phyloP scores from a whole-genome alignment of 2,329 filamentous ascomycete genomes.

The Knoxdaviesia proteae region DNA sequence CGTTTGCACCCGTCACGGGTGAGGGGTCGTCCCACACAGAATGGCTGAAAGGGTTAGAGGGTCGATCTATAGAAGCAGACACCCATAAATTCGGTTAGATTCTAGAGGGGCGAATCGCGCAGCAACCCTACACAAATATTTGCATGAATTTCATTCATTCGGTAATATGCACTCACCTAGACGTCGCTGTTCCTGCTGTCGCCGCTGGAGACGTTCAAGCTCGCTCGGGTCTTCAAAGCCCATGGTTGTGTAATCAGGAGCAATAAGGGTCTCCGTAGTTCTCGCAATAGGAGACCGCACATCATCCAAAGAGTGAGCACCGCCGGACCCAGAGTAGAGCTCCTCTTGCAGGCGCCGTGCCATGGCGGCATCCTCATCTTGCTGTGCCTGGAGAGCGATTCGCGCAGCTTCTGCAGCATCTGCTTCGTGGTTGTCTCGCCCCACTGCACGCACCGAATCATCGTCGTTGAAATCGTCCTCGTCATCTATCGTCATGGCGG shows the following conservation, averaged over 20 bases:
- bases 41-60: slow-evolving; percentile 16
- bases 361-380: slow-evolving; percentile 86
- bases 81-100: too few species aligned
- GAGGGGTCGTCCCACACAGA: slow-evolving; percentile 16
- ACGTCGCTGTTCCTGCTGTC: too few species aligned
- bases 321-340: slow-evolving; percentile 43
- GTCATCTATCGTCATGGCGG: slow-evolving; percentile 16
- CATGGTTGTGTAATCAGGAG: slow-evolving; percentile 9
- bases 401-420: slow-evolving; percentile 17
- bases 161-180: too few species aligned
- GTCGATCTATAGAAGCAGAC: too few species aligned
- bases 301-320: slow-evolving; percentile 26
- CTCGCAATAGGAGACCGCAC: slow-evolving; percentile 80
- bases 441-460: slow-evolving; percentile 2
- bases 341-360: slow-evolving; percentile 82
- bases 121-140: too few species aligned
- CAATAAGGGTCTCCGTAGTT: slow-evolving; percentile 80
- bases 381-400: slow-evolving; percentile 28
- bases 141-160: too few species aligned
- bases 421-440: slow-evolving; percentile 12
- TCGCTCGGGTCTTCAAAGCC: too few species aligned
- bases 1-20: slow-evolving; percentile 3
- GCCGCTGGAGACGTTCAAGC: too few species aligned
- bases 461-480: slow-evolving; percentile 17
- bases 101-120: too few species aligned